Percentiles rank a stretch among this genome's conserved stretches.
Evolutionary conservation across 257 asterid species (phyloP).

Genomic region (Avicennia marina): DNA sequence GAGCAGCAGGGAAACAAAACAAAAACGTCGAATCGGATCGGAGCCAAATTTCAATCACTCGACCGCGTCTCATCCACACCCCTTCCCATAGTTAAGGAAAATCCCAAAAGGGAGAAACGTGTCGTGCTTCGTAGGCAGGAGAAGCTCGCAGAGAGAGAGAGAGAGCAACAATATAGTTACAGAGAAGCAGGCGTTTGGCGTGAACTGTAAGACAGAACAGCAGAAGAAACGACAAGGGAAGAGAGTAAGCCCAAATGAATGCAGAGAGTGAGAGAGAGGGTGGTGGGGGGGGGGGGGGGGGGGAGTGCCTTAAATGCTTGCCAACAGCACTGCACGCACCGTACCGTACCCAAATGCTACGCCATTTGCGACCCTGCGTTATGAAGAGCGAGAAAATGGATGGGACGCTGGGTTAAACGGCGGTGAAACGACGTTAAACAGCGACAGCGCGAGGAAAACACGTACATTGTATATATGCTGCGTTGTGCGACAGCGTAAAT

Average conservation of each 20-base stretch:
- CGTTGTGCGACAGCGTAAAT: too few relatives aligned
- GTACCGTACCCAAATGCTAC: slow-evolving; percentile 26
- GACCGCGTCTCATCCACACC: too few relatives aligned
- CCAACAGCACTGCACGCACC: slow-evolving; percentile 32
- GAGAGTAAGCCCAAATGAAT: slow-evolving; percentile 16
- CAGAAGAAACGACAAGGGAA: slow-evolving; percentile 41
- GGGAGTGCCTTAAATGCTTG: slow-evolving; percentile 35
- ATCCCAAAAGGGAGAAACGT: too few relatives aligned
- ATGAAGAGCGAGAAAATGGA: slow-evolving; percentile 42
- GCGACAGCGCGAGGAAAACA: slow-evolving; percentile 11
- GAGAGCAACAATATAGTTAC: slow-evolving; percentile 7
- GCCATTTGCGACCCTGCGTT: slow-evolving; percentile 32
- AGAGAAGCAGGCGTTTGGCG: slow-evolving; percentile 93
- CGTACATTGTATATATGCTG: too few relatives aligned
- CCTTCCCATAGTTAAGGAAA: too few relatives aligned
- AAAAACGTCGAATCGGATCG: too few relatives aligned
- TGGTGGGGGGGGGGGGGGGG: slow-evolving; percentile 1
- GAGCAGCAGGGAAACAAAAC: too few relatives aligned
- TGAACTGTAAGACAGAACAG: slow-evolving; percentile 69
- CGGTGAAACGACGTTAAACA: slow-evolving; percentile 82
- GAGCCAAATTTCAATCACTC: too few relatives aligned
- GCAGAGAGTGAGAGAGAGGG: slow-evolving; percentile 20
- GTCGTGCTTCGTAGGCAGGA: too few relatives aligned
- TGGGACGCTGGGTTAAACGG: slow-evolving; percentile 40
- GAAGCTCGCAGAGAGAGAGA: not conserved